phyloP scores from a whole-genome alignment of 176 grass and related monocot genomes.

The Saccharum officinarum region DNA sequence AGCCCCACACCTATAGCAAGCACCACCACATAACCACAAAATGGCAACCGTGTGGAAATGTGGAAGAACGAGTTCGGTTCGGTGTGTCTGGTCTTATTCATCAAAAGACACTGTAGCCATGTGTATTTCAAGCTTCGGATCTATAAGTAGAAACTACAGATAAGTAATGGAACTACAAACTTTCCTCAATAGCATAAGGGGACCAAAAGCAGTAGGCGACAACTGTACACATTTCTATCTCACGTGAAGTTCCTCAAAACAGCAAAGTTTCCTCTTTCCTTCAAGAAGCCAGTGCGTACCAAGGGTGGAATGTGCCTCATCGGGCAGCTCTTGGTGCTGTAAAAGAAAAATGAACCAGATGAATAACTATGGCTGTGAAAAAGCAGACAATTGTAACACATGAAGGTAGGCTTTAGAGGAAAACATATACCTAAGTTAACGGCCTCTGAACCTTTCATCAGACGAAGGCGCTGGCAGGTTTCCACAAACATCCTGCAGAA shows the following conservation, averaged over 20 bases:
- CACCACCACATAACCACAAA: conserved; percentile 10
- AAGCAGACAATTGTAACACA: neutral
- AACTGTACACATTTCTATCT: conserved; percentile 71
- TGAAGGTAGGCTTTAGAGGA: neutral
- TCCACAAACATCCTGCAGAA: conserved; percentile 80
- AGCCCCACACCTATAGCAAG: neutral
- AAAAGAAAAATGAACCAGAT: conserved; percentile 14
- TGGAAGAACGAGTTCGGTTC: neutral
- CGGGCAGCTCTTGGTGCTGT: conserved; percentile 63
- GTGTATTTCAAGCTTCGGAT: conserved; percentile 42
- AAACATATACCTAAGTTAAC: conserved; percentile 62
- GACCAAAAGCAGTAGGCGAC: conserved; percentile 35
- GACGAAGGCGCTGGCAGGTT: conserved; percentile 73
- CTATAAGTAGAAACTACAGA: conserved; percentile 32
- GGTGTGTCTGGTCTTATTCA: conserved; percentile 38
- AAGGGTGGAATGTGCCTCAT: conserved; percentile 22
- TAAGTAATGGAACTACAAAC: conserved; percentile 46
- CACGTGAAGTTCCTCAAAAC: conserved; percentile 37
- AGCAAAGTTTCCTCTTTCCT: conserved; percentile 43
- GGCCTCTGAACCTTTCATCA: conserved; percentile 87
- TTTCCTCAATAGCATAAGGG: conserved; percentile 27
- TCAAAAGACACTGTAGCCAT: conserved; percentile 15
- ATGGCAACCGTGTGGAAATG: neutral
- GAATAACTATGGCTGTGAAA: neutral
- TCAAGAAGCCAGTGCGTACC: neutral